Conservation (phyloP, 2,329 filamentous ascomycete genomes). For the Daldinia sp. region DNA sequence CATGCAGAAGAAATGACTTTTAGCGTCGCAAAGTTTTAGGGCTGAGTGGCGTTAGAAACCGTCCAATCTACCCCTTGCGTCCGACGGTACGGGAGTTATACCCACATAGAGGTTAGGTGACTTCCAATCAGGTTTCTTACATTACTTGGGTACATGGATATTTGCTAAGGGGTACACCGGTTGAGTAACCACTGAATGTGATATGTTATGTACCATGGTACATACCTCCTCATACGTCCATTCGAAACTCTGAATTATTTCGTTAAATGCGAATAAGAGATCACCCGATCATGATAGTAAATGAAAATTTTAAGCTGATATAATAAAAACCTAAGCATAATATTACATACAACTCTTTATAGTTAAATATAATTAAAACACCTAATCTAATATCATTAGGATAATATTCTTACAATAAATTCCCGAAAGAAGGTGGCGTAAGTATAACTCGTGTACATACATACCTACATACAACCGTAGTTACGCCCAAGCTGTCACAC, state of each 20-base stretch:
- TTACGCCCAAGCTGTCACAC: too few species aligned
- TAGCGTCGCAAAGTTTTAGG: slow-evolving; percentile 27
- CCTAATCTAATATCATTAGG: background rate
- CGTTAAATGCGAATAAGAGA: background rate
- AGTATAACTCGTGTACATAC: background rate
- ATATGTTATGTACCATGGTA: background rate
- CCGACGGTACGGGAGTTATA: background rate
- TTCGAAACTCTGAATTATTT: too few species aligned
- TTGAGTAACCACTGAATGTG: background rate
- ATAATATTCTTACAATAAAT: background rate
- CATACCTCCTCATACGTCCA: too few species aligned
- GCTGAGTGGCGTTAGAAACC: slow-evolving; percentile 25
- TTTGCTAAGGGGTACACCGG: background rate
- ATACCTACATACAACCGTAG: too few species aligned
- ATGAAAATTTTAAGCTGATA: too few species aligned
- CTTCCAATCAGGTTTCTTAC: background rate
- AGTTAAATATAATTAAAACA: background rate
- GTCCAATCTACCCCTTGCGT: slow-evolving; percentile 1
- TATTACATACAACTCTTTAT: too few species aligned
- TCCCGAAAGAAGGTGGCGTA: background rate
- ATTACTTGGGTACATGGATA: background rate
- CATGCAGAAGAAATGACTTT: background rate
- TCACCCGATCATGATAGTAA: background rate
- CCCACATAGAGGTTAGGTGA: background rate
- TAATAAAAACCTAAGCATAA: too few species aligned